Evolutionary conservation across 257 asterid species (phyloP).

Genomic region (Solanum sitiens): DNA sequence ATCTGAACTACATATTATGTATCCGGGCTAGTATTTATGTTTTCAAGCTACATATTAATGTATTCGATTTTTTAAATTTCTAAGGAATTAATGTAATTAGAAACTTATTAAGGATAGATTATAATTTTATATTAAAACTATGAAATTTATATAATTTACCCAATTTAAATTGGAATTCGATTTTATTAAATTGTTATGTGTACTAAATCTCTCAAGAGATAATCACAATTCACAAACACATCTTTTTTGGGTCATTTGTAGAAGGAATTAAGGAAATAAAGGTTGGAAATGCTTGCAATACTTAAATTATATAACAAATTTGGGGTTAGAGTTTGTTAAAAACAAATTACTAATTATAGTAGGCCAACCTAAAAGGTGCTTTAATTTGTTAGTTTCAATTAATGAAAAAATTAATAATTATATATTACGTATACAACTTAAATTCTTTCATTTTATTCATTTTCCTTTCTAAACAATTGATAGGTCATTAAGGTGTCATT

Average conservation of each 20-base stretch:
- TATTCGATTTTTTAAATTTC: no score
- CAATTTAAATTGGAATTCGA: accelerated
- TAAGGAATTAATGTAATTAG: no score
- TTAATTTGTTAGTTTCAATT: neutral
- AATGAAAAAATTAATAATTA: no score
- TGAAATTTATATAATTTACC: no score
- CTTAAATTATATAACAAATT: neutral
- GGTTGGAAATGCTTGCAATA: neutral
- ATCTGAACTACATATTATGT: no score
- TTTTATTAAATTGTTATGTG: neutral
- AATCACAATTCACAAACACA: neutral
- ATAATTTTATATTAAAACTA: no score
- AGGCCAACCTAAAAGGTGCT: neutral
- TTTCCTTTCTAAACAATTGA: neutral
- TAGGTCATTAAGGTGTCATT: accelerated
- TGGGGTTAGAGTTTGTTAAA: neutral
- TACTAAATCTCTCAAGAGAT: neutral
- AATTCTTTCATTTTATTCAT: neutral
- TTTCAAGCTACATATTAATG: no score
- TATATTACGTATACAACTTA: neutral
- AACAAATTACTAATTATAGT: neutral
- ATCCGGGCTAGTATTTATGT: no score
- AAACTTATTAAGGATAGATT: no score
- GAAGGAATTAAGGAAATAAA: neutral
- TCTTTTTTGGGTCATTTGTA: neutral